phyloP scores from a whole-genome alignment of 1,284 basidiomycete species.

The Pascua sp. region DNA sequence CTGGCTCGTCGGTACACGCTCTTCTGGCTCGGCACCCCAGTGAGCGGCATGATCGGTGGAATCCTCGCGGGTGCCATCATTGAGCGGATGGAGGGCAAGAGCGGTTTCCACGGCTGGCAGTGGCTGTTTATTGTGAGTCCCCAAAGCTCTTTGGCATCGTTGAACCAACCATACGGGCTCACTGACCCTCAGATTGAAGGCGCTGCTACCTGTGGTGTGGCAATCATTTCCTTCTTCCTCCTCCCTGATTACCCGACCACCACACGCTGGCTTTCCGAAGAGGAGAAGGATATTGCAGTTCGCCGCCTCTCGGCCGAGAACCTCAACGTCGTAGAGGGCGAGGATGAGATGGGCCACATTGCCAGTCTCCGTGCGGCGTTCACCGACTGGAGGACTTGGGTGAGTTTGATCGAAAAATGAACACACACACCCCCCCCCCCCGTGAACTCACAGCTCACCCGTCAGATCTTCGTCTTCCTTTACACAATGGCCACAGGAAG shows the following conservation, averaged over 20 bases:
- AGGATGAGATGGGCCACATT: constrained; percentile 19
- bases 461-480: constrained; percentile 32
- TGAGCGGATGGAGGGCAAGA: constrained; percentile 6
- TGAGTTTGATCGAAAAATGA: neutral
- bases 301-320: constrained; percentile 13
- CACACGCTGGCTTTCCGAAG: constrained; percentile 35
- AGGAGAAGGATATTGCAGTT: constrained; percentile 15
- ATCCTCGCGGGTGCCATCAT: constrained; percentile 30
- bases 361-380: constrained; percentile 22
- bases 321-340: constrained; percentile 24
- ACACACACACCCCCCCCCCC: no score
- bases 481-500: constrained; percentile 41
- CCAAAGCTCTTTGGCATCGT: constrained; percentile 1
- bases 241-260: constrained; percentile 38
- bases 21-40: constrained; percentile 19
- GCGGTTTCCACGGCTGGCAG: constrained; percentile 15
- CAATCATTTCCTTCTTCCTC: constrained; percentile 20
- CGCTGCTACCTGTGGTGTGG: constrained; percentile 3
- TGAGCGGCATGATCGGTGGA: constrained; percentile 27
- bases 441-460: neutral
- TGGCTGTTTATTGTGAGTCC: constrained; percentile 14
- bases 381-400: constrained; percentile 41
- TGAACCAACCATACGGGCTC: neutral
- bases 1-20: constrained; percentile 15
- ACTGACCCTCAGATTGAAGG: constrained; percentile 46